A percentile compares a stretch with the other conserved stretches of the same genome.
These are phyloP conservation scores for Pyrenophora tritici-repentis DNA, from an alignment of 2,329 filamentous ascomycete genomes.

Conservation along the genomic window DNA sequence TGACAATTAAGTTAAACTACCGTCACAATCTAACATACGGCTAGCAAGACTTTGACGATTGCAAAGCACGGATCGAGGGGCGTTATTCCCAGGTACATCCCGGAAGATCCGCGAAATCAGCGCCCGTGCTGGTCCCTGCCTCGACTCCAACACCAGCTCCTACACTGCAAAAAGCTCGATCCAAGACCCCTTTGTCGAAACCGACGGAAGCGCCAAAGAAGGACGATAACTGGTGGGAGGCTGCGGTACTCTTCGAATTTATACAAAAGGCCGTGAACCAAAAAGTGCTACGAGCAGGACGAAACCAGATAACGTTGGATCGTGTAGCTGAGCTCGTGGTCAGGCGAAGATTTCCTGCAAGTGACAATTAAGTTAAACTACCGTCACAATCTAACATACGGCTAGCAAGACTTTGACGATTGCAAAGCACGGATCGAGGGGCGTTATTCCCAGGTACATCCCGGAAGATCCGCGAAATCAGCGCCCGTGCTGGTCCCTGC, in stretches of 20 bases:
- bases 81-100: slow-evolving; percentile 26
- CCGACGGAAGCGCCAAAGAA: slow-evolving; percentile 37
- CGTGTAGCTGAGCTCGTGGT: slow-evolving; percentile 42
- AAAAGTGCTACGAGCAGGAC: slow-evolving; percentile 31
- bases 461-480: slow-evolving; percentile 14
- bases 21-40: slow-evolving; percentile 9
- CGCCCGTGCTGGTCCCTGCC: slow-evolving; percentile 6
- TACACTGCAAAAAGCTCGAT: slow-evolving; percentile 5
- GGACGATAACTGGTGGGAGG: slow-evolving; percentile 49
- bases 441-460: slow-evolving; percentile 25
- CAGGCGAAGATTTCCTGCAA: slow-evolving; percentile 45
- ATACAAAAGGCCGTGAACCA: slow-evolving; percentile 48
- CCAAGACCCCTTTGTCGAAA: slow-evolving; percentile 15
- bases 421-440: slow-evolving; percentile 40
- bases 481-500: slow-evolving; percentile 10
- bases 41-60: slow-evolving; percentile 38
- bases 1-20: not conserved
- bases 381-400: slow-evolving; percentile 10
- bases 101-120: too few species aligned
- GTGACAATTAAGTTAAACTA: not conserved
- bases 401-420: slow-evolving; percentile 37
- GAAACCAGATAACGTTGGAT: slow-evolving; percentile 40
- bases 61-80: slow-evolving; percentile 39
- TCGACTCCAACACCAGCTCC: slow-evolving; percentile 7
- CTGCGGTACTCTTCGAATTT: slow-evolving; percentile 46